Base-by-base conservation (phyloP, 1,284 basidiomycete genomes). In the Cystobasidium slooffiae region DNA sequence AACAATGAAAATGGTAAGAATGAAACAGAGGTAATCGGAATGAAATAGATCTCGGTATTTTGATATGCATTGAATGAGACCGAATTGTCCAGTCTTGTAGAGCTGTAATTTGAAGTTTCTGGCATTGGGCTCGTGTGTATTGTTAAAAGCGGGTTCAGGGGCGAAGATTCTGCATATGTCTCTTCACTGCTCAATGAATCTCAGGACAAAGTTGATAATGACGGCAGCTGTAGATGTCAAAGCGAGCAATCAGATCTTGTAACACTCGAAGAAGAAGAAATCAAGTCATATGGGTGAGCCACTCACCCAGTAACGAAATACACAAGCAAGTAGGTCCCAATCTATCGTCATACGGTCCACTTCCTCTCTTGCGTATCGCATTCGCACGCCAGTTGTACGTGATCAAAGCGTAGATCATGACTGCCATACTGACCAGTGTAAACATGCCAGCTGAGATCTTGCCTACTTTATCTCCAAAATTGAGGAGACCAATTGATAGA, bases 341-440 rank as follows among this genome's bases (percentile, higher is more conserved):
- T 73, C 97, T 88, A 84, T 99, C 96, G 80, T 99, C 97, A 83
- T 99, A 99, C 1, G 96, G 95, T 24, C 94, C 96, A 68, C 91
- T 88, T 14, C 94, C 93, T 59, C 95, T 91, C 74, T 89, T 87
- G 65, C 95, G 89, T 81, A 99, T 99, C 24, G 94, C 93, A 41
- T 88, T 87, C 16, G 96, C 97, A 79, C 96, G 89, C 92, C 94
- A 95, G 83, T 98, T 61, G 46, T 72, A 77, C 3, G 74, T 52
- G 31, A 16, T 20, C 39, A 65, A 44, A 20, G 97, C 96, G 82
- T 97, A 98, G 43, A 94, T 82, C 96, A 98, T 98, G 78, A 97
- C 94, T 14, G 89, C 92, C 89, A 97, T 93, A 52, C 96, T 95
- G 76, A 96, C 92, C 75, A 91, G 83, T 53, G 91, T 94, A 84